These are phyloP conservation scores for Penicillium sp. DNA, from an alignment of 2,329 filamentous ascomycete species.

Conservation along the genomic window DNA sequence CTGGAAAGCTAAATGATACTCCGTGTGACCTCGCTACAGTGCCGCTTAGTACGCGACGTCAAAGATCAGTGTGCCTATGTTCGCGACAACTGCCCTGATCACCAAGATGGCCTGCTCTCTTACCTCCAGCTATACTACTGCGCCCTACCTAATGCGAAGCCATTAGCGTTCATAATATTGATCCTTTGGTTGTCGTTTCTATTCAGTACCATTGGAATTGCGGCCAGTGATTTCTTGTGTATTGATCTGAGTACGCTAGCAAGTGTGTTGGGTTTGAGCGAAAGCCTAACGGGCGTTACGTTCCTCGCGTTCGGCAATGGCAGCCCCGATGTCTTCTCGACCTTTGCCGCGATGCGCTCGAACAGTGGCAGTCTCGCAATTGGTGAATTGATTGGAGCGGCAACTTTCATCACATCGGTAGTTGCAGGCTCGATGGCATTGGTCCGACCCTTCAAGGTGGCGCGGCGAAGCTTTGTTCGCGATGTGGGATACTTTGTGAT, in stretches of 20 bases:
- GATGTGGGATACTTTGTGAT: slow-evolving; percentile 90
- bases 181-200: slow-evolving; percentile 79
- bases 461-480: slow-evolving; percentile 79
- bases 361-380: slow-evolving; percentile 96
- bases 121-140: slow-evolving; percentile 94
- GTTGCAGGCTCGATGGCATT: slow-evolving; percentile 96
- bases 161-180: slow-evolving; percentile 72
- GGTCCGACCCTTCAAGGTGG: slow-evolving; percentile 90
- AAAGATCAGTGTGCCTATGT: slow-evolving; percentile 84
- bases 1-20: slow-evolving; percentile 11
- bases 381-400: slow-evolving; percentile 89
- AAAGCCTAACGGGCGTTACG: slow-evolving; percentile 92
- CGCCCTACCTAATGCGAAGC: slow-evolving; percentile 60
- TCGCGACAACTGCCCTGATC: slow-evolving; percentile 72
- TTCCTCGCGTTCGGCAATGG: slow-evolving; percentile 97
- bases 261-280: slow-evolving; percentile 81
- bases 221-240: slow-evolving; percentile 97
- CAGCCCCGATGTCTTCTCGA: slow-evolving; percentile 96
- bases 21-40: slow-evolving; percentile 46
- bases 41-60: slow-evolving; percentile 70
- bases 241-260: slow-evolving; percentile 93
- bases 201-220: slow-evolving; percentile 95
- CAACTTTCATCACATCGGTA: slow-evolving; percentile 91
- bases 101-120: slow-evolving; percentile 81
- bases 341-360: slow-evolving; percentile 94